Evolutionary conservation across 495 filamentous ascomycete genomes (phyloP).

Genomic region (Corynascus novoguineensis): DNA sequence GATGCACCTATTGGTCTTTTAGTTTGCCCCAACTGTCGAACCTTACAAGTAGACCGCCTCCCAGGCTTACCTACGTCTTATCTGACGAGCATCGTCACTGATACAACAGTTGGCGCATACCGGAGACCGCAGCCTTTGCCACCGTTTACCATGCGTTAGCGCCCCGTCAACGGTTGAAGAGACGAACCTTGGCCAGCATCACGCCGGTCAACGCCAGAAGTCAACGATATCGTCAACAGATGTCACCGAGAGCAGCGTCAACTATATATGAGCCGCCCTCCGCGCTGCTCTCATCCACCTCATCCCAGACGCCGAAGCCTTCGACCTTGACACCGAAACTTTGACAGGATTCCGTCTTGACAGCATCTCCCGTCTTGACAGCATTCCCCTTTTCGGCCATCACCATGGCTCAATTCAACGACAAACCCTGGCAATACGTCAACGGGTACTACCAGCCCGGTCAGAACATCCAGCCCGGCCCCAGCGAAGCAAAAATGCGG

Average conservation of each 20-base stretch:
- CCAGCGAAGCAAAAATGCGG: neutral
- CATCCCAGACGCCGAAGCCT: neutral
- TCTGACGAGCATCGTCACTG: too few species aligned
- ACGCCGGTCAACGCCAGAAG: neutral
- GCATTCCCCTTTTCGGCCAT: neutral
- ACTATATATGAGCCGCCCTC: neutral
- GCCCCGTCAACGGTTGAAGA: neutral
- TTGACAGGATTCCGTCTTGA: too few species aligned
- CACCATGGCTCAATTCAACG: neutral
- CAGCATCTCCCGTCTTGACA: neutral
- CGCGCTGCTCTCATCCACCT: neutral
- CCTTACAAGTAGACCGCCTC: too few species aligned
- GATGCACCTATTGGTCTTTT: too few species aligned
- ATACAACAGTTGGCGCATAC: too few species aligned
- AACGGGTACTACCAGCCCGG: neutral
- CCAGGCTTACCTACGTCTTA: too few species aligned
- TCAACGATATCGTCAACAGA: neutral
- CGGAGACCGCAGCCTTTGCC: neutral
- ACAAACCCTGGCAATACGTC: neutral
- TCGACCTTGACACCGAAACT: neutral
- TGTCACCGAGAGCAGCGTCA: neutral
- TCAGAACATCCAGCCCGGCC: neutral
- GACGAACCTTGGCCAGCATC: neutral
- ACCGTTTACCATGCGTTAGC: neutral
- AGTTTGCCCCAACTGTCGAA: too few species aligned